Base-by-base conservation (phyloP, 805 yeast species). In the Yarrowia deformans region DNA sequence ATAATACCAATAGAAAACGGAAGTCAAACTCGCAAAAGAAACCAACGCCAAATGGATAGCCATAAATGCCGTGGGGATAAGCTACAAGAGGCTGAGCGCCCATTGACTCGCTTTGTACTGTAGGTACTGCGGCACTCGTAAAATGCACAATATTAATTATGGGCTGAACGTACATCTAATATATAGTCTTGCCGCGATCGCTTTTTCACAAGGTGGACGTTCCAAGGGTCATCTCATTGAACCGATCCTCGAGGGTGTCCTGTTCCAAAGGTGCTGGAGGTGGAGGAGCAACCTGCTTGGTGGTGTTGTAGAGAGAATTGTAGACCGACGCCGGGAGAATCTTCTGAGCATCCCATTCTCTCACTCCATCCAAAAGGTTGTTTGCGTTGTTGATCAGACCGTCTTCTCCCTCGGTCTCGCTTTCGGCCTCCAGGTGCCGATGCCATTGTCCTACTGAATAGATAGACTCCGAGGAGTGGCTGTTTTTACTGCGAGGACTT, bases 361-460 rank as follows among this genome's bases (percentile, higher is more conserved):
- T 37, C 42, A 61, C 67, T 2, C 55, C 55, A 6, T 61, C 67
- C 3, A 61, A 56, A 8, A 61, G 32, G 18, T 46, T 61, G 43
- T 46, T 61, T n/a, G 67, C 67, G 34, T 46, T 61, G 55, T 48
- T 61, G 16, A 61, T 61, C 13, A 61, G 34, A 10, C 67, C 67
- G 19, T 61, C 67, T 10, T 61, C 55, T 8, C 67, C 67, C 18
- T 61, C 67, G 19, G 42, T 48, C 37, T 61, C 67, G 13, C 55
- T 46, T 83, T 95, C 70, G 98, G 95, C 18, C 95, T 95, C 83
- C 98, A 95, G 81, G 83, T 95, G 55, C 90, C 97, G 50, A 97
- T 95, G 16, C 99, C 99, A 3, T 82, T 95, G 71, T 10, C 67
- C 67, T n/a, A 61, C 67, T 9, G 67, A 61, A 10, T 61, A 61